Conservation (phyloP, 1,139 yeast species). For the Maudiozyma humilis region DNA sequence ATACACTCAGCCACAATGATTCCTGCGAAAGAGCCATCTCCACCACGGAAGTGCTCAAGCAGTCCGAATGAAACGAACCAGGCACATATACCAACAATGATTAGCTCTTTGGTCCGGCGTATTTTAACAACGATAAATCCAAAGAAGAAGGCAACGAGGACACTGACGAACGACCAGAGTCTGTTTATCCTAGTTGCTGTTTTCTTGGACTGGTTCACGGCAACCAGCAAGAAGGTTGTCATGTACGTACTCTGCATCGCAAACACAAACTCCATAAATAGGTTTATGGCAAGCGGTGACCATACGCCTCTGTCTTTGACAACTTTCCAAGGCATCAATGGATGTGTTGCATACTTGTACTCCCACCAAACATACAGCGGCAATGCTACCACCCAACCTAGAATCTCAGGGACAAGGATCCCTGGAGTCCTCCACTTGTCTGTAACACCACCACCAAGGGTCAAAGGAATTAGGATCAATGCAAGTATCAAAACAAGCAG, state of each 20-base stretch:
- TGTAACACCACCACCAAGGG: slow-evolving; percentile 51
- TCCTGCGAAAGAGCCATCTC: slow-evolving; percentile 39
- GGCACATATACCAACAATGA: slow-evolving; percentile 44
- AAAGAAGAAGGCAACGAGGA: slow-evolving; percentile 17
- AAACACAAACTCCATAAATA: slow-evolving; percentile 50
- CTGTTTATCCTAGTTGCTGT: slow-evolving; percentile 59
- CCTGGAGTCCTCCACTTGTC: slow-evolving; percentile 47
- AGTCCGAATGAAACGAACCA: slow-evolving; percentile 54
- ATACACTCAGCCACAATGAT: slow-evolving; percentile 55
- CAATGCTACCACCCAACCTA: slow-evolving; percentile 45
- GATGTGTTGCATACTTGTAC: slow-evolving; percentile 39
- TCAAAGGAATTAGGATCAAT: slow-evolving; percentile 40
- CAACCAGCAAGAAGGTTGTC: slow-evolving; percentile 53
- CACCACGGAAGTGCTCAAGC: slow-evolving; percentile 43
- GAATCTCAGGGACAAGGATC: slow-evolving; percentile 52
- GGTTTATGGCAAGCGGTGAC: slow-evolving; percentile 47
- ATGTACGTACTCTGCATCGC: slow-evolving; percentile 60
- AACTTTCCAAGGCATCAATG: slow-evolving; percentile 41
- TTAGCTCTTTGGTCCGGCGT: slow-evolving; percentile 49
- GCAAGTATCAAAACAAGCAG: slow-evolving; percentile 45
- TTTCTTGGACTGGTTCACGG: slow-evolving; percentile 44
- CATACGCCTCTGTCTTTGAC: slow-evolving; percentile 55
- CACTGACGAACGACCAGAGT: slow-evolving; percentile 57
- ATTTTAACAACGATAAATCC: slow-evolving; percentile 41
- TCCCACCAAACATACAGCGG: slow-evolving; percentile 53